A percentile compares a stretch with the other conserved stretches of the same genome.
Evolutionary conservation across 176 grass and related monocot genomes (phyloP).

Genomic region (Miscanthus lutarioriparius): DNA sequence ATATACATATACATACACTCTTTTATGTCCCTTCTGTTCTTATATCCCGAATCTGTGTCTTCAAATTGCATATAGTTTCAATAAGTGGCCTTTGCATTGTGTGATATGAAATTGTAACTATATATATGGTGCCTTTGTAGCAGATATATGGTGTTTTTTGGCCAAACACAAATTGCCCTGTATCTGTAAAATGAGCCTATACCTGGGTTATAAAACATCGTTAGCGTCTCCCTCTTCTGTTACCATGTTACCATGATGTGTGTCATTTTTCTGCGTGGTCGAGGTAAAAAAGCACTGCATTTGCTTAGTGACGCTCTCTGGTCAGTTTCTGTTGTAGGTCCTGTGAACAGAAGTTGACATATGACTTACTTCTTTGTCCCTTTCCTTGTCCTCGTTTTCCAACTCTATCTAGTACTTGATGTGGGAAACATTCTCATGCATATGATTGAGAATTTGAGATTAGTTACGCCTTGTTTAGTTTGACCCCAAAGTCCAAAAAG

Average conservation of each 20-base stretch:
- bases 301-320: background rate
- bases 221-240: background rate
- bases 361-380: background rate
- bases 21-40: background rate
- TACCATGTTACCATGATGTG: background rate
- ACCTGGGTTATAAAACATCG: background rate
- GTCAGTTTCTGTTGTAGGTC: background rate
- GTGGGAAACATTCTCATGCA: constrained; percentile 24
- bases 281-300: background rate
- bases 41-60: background rate
- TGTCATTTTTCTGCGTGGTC: background rate
- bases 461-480: too few species aligned
- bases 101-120: background rate
- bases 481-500: too few species aligned
- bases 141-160: too few species aligned
- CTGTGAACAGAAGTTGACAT: constrained; percentile 34
- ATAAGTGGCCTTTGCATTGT: background rate
- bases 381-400: constrained; percentile 14
- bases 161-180: background rate
- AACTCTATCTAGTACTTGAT: background rate
- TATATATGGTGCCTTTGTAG: background rate
- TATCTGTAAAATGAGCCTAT: background rate
- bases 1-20: background rate
- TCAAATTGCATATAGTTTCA: background rate
- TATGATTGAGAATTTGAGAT: constrained; percentile 23